Percentiles rank a stretch among this genome's conserved stretches.
Conservation (phyloP, 768 basidiomycete genomes). For the Pulveroboletus sp. region DNA sequence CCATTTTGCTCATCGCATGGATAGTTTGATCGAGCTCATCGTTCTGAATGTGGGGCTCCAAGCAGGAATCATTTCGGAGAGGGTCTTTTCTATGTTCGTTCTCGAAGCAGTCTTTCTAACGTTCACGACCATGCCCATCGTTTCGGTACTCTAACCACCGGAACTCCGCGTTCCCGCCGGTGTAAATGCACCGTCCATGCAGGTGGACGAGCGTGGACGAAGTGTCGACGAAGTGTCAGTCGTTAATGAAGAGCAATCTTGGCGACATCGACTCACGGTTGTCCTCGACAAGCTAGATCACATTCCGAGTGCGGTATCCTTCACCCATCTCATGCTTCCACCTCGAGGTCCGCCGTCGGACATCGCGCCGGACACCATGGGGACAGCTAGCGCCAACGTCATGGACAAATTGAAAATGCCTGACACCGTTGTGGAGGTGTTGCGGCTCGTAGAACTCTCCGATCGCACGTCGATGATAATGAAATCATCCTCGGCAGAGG, state of each 20-base stretch:
- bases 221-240: constrained; percentile 5
- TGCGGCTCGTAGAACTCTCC: constrained; percentile 81
- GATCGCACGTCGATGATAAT: constrained; percentile 64
- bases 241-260: constrained; percentile 20
- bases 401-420: constrained; percentile 12
- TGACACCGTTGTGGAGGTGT: constrained; percentile 54
- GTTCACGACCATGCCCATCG: constrained; percentile 80
- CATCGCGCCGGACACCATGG: constrained; percentile 9
- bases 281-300: constrained; percentile 93
- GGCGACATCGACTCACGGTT: constrained; percentile 69
- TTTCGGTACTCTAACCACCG: constrained; percentile 62
- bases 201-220: constrained; percentile 33
- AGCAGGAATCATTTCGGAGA: constrained; percentile 68
- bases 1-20: background rate
- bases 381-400: background rate
- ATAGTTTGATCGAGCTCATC: constrained; percentile 83
- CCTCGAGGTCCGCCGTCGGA: constrained; percentile 13
- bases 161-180: constrained; percentile 49
- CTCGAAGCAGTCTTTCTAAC: constrained; percentile 79
- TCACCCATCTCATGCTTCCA: constrained; percentile 75
- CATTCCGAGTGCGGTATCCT: constrained; percentile 82
- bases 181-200: background rate
- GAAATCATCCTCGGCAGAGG: constrained; percentile 60
- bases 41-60: constrained; percentile 90
- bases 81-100: constrained; percentile 94